Percentiles rank a stretch among this genome's conserved stretches.
Evolutionary conservation across 2,329 filamentous ascomycete genomes (phyloP).

Genomic region (Aspergillus versicolor): DNA sequence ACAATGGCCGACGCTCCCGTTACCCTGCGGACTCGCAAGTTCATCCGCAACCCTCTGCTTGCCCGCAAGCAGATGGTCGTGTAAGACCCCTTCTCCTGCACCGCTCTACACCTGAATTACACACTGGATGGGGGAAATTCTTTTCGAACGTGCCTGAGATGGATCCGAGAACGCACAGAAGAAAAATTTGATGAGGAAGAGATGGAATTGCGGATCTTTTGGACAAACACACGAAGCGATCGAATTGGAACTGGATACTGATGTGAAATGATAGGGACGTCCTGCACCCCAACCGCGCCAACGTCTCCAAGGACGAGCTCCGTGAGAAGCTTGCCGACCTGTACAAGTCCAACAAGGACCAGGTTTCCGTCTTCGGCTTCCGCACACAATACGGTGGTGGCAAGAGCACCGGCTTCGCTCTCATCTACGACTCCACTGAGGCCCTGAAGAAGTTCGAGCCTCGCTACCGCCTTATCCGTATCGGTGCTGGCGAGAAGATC

Average conservation of each 20-base stretch:
- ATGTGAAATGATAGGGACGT: conserved; percentile 70
- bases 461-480: conserved; percentile 91
- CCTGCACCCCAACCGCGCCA: conserved; percentile 96
- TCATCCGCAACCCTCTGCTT: conserved; percentile 99
- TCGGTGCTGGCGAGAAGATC: conserved; percentile 88
- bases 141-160: background rate
- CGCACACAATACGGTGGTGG: conserved; percentile 98
- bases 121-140: background rate
- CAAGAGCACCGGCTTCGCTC: conserved; percentile 98
- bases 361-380: conserved; percentile 97
- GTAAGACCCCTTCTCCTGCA: conserved; percentile 61
- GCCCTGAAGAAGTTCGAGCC: conserved; percentile 99
- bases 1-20: conserved; percentile 79
- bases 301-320: conserved; percentile 99
- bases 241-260: conserved; percentile 5
- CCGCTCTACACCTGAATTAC: conserved; percentile 8
- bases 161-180: background rate
- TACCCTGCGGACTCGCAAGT: conserved; percentile 97
- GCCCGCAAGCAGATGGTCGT: conserved; percentile 99
- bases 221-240: background rate
- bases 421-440: conserved; percentile 97
- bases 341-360: conserved; percentile 98
- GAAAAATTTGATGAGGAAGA: conserved; percentile 1
- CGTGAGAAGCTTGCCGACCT: conserved; percentile 88
- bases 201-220: conserved; percentile 2